Evolutionary conservation across 2,329 filamentous ascomycete genomes (phyloP), one percentile per base, ranked within the genome.

Genomic region (Colletotrichum graminicola): DNA sequence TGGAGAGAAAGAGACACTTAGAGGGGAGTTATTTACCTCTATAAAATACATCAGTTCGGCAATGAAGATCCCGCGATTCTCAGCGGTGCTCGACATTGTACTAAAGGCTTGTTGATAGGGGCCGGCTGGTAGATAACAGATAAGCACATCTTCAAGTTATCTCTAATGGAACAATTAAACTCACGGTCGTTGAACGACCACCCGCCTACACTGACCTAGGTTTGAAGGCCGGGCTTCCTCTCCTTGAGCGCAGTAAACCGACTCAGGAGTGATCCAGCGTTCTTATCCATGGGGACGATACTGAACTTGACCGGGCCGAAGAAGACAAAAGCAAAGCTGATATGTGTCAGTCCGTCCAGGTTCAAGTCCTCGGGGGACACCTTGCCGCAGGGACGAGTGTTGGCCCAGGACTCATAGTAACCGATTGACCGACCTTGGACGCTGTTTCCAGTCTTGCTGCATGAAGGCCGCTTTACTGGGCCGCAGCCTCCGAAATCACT

Each of bases 281-380:
- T 45, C 43, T 45, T 45, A n/a, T 45, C 43, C 43, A 45, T 45
- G 18, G 43, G 43, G 18, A n/a, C 7, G 18, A 45, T 18, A 32
- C 29, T 45, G 5, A 34, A 36, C 29, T 71, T 65, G 0, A 76
- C 76, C 10, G 65, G 41, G 52, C 54, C 43, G 16, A 81, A 34
- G 0, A 76, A 73, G 0, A 75, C 76, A 60, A 81, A 81, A 36
- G 43, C 43, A 45, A 45, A 45, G 43, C n/a, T 45, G 43, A 45
- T 10, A n/a, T 45, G 43, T 10, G 43, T 45, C 43, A 45, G 18
- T 21, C 43, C 43, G 18, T 45, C 18, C 3, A 45, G 43, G 43
- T 45, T 45, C 18, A 45, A n/a, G 18, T 45, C 18, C 43, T 45
- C 43, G 10, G 43, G 43, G 43, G 43, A 45, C 43, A 45, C 43